These are phyloP conservation scores for Fistulinella prunicolor DNA, from an alignment of 768 basidiomycete species.

Conservation along the genomic window DNA sequence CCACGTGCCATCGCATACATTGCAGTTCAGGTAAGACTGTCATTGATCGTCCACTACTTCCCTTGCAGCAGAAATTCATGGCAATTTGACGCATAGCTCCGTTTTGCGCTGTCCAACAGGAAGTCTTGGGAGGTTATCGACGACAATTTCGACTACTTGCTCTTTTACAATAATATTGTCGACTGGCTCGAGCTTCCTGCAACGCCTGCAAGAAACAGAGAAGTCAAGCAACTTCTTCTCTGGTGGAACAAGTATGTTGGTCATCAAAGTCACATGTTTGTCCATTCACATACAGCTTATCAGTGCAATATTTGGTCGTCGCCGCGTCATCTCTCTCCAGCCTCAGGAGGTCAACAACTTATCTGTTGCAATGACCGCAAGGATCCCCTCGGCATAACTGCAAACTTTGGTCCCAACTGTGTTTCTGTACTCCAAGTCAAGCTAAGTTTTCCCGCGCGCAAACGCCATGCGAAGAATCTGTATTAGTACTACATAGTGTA, in stretches of 20 bases:
- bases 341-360: background rate
- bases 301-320: background rate
- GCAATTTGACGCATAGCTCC: conserved; percentile 5
- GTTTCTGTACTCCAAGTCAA: too few species aligned
- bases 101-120: conserved; percentile 9
- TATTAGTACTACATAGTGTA: too few species aligned
- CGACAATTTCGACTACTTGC: conserved; percentile 2
- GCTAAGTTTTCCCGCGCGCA: too few species aligned
- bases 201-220: background rate
- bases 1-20: conserved; percentile 3
- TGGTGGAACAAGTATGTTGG: conserved; percentile 11
- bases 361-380: background rate
- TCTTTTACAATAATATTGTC: conserved; percentile 11
- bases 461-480: too few species aligned
- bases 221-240: background rate
- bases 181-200: conserved; percentile 10
- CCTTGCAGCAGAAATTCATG: background rate
- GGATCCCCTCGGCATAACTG: too few species aligned
- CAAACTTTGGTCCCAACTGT: too few species aligned
- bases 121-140: conserved; percentile 3
- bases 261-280: background rate
- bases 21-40: too few species aligned
- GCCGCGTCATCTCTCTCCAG: background rate
- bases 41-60: too few species aligned
- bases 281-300: too few species aligned